Conservation (phyloP, 352 stramenopile species). For the Pythium sukuiense region DNA sequence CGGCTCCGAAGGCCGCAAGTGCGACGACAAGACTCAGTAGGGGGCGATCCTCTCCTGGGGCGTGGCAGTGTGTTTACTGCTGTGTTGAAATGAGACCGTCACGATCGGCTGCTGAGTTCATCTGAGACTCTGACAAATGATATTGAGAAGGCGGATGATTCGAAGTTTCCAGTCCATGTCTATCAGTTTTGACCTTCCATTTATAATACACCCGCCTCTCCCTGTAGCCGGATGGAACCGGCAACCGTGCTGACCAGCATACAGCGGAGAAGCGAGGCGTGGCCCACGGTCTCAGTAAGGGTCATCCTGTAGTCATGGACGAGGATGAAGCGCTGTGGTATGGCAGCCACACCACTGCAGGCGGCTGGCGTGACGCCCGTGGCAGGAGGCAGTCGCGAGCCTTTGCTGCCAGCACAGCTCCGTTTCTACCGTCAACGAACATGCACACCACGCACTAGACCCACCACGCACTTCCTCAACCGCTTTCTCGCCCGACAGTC, state of each 20-base stretch:
- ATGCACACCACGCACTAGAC: neutral
- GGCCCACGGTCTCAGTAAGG: neutral
- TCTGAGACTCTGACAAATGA: neutral
- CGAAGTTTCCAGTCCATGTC: too few relatives aligned
- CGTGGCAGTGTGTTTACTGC: too few relatives aligned
- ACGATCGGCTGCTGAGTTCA: neutral
- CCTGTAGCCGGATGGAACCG: too few relatives aligned
- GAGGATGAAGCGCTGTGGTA: neutral
- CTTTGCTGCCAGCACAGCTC: neutral
- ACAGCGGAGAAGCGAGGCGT: neutral
- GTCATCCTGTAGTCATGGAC: neutral
- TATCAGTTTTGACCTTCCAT: too few relatives aligned
- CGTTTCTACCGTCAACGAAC: neutral
- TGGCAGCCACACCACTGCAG: neutral
- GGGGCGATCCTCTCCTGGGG: too few relatives aligned
- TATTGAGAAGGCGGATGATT: too few relatives aligned
- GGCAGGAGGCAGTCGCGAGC: neutral
- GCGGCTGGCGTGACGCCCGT: neutral
- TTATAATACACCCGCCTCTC: too few relatives aligned
- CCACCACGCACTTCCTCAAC: neutral
- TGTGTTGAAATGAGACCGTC: neutral
- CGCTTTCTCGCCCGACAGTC: neutral
- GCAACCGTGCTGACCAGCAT: too few relatives aligned
- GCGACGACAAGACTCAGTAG: neutral
- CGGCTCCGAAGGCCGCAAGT: neutral